A percentile compares a stretch with the other conserved stretches of the same genome.
phyloP scores from a whole-genome alignment of 2,329 filamentous ascomycete species.

The Ceratocystis lukuohia region DNA sequence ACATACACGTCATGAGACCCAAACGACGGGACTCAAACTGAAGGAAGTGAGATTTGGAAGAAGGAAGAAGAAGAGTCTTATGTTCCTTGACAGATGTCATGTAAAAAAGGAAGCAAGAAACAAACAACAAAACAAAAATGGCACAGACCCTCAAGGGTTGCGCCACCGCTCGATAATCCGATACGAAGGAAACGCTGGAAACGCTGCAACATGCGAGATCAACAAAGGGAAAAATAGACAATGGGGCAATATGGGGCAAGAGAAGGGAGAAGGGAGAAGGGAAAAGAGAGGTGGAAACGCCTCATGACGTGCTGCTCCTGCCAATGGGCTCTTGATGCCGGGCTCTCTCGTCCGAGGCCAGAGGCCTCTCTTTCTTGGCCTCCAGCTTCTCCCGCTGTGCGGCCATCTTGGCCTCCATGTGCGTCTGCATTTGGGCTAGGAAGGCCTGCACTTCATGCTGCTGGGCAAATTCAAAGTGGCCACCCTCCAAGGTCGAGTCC shows the following conservation, averaged over 20 bases:
- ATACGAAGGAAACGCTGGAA: background rate
- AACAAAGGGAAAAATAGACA: background rate
- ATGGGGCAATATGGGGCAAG: background rate
- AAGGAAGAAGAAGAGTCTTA: background rate
- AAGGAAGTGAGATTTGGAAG: background rate
- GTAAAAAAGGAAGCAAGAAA: background rate
- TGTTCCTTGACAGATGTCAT: background rate
- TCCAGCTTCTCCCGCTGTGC: constrained; percentile 18
- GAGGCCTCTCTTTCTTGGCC: background rate
- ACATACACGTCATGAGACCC: background rate
- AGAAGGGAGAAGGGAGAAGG: background rate
- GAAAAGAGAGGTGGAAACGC: background rate
- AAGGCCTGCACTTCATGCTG: constrained; percentile 16
- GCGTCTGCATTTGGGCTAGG: constrained; percentile 16
- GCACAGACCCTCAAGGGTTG: background rate
- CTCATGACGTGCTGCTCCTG: background rate
- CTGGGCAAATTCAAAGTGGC: constrained; percentile 16
- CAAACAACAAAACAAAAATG: constrained; percentile 1
- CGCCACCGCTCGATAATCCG: background rate
- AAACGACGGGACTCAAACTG: background rate
- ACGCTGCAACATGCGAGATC: background rate
- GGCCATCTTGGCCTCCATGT: constrained; percentile 13
- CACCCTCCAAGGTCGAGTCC: background rate
- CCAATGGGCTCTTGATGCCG: background rate
- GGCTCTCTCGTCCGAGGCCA: background rate